Base-by-base conservation (phyloP, 192 early-diverging fungal species). In the Ambispora gerdemannii region DNA sequence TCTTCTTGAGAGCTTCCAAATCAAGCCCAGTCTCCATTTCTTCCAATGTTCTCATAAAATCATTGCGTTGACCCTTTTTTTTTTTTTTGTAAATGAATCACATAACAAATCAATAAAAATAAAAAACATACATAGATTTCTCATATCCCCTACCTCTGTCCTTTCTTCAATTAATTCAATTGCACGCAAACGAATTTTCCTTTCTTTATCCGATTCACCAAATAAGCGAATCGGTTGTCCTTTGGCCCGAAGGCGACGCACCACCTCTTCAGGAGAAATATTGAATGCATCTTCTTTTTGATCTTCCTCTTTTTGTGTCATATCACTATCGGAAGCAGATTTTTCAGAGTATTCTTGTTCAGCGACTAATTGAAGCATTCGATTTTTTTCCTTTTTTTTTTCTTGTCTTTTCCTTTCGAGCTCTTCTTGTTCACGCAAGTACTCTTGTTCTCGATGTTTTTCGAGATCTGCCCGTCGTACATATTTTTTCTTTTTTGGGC, bases 221-320 rank as follows among this genome's bases (percentile, higher is more conserved):
- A 99, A 99, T 38, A 97, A 76, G 10, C 90, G 83, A 71, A 96
- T 95, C 34, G 97, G 97, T 70, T 97, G 87, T 52, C 89, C 90
- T 53, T 88, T 87, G 8, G 92, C 88, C 8, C 97, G 82, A 38
- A 99, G 80, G 35, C 95, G 89, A 35, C 88, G 84, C 31, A 92
- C 71, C 0, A 94, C 84, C 58, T 97, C 95, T 30, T 90, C 88
- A 24, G 85, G 74, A 24, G 87, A 75, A 52, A 95, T 88, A 50
- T 86, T 81, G 52, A 80, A 83, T 2, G 82, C 74, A 32, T 81
- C 80, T 13, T 32, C 61, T 25, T 63, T 62, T 3, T 63, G 71
- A 15, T 71, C 65, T 72, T 72, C 75, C 58, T 72, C 75, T n/a
- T 66, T 64, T n/a, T 76, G 51, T 17, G 27, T 27, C 2, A 10